Evolutionary conservation across 2,329 filamentous ascomycete genomes (phyloP).

Genomic region (Aschersonia sp.): DNA sequence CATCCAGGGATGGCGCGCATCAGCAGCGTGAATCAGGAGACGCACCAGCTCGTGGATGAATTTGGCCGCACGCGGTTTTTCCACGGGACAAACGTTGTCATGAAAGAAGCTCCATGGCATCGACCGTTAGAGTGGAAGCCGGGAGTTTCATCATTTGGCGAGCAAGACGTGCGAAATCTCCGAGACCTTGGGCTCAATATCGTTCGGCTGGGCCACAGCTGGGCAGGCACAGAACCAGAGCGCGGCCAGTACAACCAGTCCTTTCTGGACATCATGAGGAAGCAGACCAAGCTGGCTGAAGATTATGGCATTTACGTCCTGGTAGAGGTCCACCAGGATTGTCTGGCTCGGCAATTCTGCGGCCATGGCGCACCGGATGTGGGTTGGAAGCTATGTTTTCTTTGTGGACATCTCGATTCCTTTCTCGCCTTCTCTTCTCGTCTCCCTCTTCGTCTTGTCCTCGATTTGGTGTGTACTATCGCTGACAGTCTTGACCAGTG

Average conservation of each 20-base stretch:
- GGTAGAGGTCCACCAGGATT: conserved; percentile 8
- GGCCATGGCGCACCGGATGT: conserved; percentile 8
- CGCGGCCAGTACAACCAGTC: conserved; percentile 7
- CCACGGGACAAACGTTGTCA: conserved; percentile 9
- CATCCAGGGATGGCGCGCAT: conserved; percentile 7
- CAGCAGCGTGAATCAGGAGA: conserved; percentile 6
- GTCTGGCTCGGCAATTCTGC: conserved; percentile 6
- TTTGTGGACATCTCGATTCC: neutral
- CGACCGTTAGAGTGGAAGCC: conserved; percentile 7
- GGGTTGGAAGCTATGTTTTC: neutral
- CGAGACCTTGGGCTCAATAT: conserved; percentile 8
- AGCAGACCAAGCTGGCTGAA: conserved; percentile 7
- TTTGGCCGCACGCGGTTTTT: conserved; percentile 8
- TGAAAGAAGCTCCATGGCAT: conserved; percentile 8
- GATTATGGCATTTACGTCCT: conserved; percentile 8
- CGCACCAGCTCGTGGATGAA: conserved; percentile 8
- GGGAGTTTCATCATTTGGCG: conserved; percentile 7
- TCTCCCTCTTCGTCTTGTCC: neutral
- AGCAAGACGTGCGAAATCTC: conserved; percentile 6
- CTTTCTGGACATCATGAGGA: conserved; percentile 8
- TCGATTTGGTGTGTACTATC: neutral
- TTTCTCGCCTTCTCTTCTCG: neutral
- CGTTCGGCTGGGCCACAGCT: conserved; percentile 7
- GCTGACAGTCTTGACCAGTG: conserved; percentile 1
- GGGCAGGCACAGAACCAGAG: conserved; percentile 7